These are phyloP conservation scores for Raphanus raphanistrum DNA, from an alignment of 345 rosid species.

Conservation along the genomic window DNA sequence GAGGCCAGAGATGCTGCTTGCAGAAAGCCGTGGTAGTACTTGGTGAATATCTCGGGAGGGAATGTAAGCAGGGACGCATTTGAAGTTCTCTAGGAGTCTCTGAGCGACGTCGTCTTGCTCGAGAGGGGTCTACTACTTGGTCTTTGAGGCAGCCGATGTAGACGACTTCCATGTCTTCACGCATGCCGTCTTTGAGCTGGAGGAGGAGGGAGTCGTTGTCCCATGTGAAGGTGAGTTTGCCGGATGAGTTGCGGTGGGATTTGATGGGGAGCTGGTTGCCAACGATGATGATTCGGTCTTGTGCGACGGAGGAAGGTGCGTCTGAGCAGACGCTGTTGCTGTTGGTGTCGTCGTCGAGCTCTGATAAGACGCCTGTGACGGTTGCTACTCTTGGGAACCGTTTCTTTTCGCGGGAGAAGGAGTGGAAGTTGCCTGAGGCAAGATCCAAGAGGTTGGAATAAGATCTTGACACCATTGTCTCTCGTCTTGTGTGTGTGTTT, in stretches of 20 bases:
- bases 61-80: conserved; percentile 94
- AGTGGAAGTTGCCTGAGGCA: conserved; percentile 64
- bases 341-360: conserved; percentile 72
- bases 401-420: conserved; percentile 63
- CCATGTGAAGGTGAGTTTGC: conserved; percentile 73
- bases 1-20: conserved; percentile 91
- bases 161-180: conserved; percentile 83
- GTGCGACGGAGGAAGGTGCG: conserved; percentile 76
- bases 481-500: background rate
- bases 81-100: conserved; percentile 77
- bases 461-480: conserved; percentile 84
- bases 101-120: conserved; percentile 90
- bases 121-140: conserved; percentile 52
- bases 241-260: conserved; percentile 51
- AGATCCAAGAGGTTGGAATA: conserved; percentile 93
- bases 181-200: conserved; percentile 90
- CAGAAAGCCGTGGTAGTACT: conserved; percentile 95
- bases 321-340: conserved; percentile 75
- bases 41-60: conserved; percentile 69
- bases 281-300: conserved; percentile 81
- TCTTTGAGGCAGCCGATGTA: conserved; percentile 90
- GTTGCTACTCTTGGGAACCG: conserved; percentile 91
- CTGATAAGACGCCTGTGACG: conserved; percentile 77
- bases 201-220: conserved; percentile 92
- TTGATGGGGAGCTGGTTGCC: conserved; percentile 92